These are phyloP conservation scores for Physocladia obscura DNA, from an alignment of 192 early-diverging fungal species.

Conservation along the genomic window DNA sequence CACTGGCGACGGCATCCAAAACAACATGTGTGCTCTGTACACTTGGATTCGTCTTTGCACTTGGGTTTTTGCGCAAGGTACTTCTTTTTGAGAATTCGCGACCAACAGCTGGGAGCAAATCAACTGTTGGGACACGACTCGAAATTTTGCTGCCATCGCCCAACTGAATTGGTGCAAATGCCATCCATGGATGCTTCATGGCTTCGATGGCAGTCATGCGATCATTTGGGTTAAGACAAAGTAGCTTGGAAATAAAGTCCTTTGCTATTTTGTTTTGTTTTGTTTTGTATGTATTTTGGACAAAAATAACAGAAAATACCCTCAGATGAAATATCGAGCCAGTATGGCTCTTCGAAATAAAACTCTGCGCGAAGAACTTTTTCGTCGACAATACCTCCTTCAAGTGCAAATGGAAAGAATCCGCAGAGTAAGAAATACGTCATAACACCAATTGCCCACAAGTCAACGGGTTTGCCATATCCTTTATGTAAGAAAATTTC, in stretches of 20 bases:
- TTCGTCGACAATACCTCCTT: slow-evolving; percentile 17
- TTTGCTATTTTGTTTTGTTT: slow-evolving; percentile 48
- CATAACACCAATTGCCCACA: slow-evolving; percentile 77
- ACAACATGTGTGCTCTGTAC: too few species aligned
- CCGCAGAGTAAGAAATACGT: slow-evolving; percentile 50
- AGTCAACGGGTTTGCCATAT: slow-evolving; percentile 73
- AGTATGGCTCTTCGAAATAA: slow-evolving; percentile 52
- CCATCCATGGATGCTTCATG: slow-evolving; percentile 77
- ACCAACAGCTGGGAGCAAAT: slow-evolving; percentile 77
- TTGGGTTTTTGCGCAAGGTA: slow-evolving; percentile 11
- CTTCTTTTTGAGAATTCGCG: slow-evolving; percentile 17
- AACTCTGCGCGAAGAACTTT: slow-evolving; percentile 48
- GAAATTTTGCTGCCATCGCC: not conserved
- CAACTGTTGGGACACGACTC: slow-evolving; percentile 54
- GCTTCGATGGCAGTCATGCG: slow-evolving; percentile 82
- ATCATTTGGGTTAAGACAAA: slow-evolving; percentile 67
- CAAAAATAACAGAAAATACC: slow-evolving; percentile 4
- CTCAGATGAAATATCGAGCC: slow-evolving; percentile 70
- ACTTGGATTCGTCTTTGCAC: too few species aligned
- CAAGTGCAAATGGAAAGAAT: slow-evolving; percentile 43
- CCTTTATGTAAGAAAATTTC: slow-evolving; percentile 54
- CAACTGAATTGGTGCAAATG: slow-evolving; percentile 31
- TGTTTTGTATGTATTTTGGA: too few species aligned
- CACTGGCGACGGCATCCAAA: too few species aligned
- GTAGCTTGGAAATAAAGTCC: slow-evolving; percentile 70